phyloP scores from a whole-genome alignment of 2,329 filamentous ascomycete species.

The Hymenoscyphus salicellus region DNA sequence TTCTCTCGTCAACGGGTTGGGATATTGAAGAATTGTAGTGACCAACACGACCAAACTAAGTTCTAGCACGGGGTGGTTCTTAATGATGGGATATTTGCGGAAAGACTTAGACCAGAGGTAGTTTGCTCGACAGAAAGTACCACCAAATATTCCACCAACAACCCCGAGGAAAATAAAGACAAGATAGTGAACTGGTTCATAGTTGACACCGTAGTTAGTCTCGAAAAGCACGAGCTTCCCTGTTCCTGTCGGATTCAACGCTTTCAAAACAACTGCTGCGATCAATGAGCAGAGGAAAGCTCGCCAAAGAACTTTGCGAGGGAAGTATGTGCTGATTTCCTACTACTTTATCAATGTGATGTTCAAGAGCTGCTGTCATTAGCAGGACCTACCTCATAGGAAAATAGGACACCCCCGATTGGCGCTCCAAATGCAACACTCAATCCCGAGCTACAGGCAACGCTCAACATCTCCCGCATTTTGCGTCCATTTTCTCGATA shows the following conservation, averaged over 20 bases:
- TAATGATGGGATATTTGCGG: conserved; percentile 50
- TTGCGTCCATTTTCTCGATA: conserved; percentile 57
- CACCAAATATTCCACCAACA: conserved; percentile 57
- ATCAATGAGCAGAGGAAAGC: conserved; percentile 57
- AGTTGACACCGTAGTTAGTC: conserved; percentile 56
- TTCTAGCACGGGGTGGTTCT: conserved; percentile 54
- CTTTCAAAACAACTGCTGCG: conserved; percentile 54
- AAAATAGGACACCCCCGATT: conserved; percentile 59
- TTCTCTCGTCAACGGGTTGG: conserved; percentile 53
- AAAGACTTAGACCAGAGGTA: conserved; percentile 56
- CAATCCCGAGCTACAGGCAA: conserved; percentile 54
- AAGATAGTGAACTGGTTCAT: conserved; percentile 52
- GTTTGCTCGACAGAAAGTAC: conserved; percentile 56
- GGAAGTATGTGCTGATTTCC: conserved; percentile 60
- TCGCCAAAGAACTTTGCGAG: conserved; percentile 56
- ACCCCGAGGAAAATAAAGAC: conserved; percentile 56
- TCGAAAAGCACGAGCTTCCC: conserved; percentile 61
- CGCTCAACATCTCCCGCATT: conserved; percentile 56
- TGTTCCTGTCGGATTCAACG: conserved; percentile 57
- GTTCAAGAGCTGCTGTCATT: neutral
- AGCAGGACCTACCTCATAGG: conserved; percentile 44
- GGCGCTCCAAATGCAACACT: conserved; percentile 60
- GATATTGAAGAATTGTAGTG: conserved; percentile 54
- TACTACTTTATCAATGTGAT: conserved; percentile 24
- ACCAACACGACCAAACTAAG: conserved; percentile 51